A percentile compares a stretch with the other conserved stretches of the same genome.
Conservation (phyloP, 108 stramenopile genomes). For the Bacterosira constricta region DNA sequence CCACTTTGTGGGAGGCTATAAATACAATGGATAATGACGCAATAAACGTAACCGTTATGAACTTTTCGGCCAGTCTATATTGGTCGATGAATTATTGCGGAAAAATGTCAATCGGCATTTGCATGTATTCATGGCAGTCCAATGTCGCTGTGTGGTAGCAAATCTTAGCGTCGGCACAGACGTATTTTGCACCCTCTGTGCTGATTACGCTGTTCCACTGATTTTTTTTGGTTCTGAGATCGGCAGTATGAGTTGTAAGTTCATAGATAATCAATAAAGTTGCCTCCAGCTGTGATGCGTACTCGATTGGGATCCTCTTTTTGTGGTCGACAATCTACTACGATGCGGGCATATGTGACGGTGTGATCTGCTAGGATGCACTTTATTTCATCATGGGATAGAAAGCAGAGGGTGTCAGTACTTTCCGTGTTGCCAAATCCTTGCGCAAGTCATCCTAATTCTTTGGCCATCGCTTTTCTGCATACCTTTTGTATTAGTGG, state of each 20-base stretch:
- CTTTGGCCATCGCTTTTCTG: constrained; percentile 14
- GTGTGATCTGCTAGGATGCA: constrained; percentile 12
- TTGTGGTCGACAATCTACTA: too few relatives aligned
- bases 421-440: constrained; percentile 19
- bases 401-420: constrained; percentile 15
- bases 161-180: too few relatives aligned
- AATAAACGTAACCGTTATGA: constrained; percentile 9
- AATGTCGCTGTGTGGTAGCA: constrained; percentile 51
- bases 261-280: too few relatives aligned
- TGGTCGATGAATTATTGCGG: constrained; percentile 32
- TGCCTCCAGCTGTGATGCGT: too few relatives aligned
- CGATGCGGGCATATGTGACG: too few relatives aligned
- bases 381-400: neutral
- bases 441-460: constrained; percentile 48
- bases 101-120: constrained; percentile 2
- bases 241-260: too few relatives aligned
- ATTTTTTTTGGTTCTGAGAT: constrained; percentile 36
- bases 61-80: constrained; percentile 25
- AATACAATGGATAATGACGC: constrained; percentile 31
- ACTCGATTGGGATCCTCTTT: too few relatives aligned
- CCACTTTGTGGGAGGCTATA: neutral
- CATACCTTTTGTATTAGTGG: constrained; percentile 10
- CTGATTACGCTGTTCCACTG: constrained; percentile 38
- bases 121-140: constrained; percentile 16
- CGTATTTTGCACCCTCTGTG: constrained; percentile 13